A percentile compares a stretch with the other conserved stretches of the same genome.
Conservation (phyloP, 139 green algal genomes). For the Eudorina sp. region DNA sequence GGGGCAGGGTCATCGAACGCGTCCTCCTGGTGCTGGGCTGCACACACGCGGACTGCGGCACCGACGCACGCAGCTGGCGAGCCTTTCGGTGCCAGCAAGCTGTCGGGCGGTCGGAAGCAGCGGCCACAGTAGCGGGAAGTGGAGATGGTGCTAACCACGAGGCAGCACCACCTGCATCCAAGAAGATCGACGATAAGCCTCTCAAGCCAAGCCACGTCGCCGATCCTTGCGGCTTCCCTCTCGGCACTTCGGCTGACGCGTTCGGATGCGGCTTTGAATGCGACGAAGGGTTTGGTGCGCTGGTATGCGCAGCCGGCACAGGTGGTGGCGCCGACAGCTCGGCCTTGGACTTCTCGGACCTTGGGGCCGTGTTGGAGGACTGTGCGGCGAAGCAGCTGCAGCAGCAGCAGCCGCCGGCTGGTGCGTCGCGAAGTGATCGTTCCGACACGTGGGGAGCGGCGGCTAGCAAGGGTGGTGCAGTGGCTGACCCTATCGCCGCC, state of each 20-base stretch:
- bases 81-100: constrained; percentile 61
- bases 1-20: constrained; percentile 14
- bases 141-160: too few relatives aligned
- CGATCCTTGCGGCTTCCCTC: too few relatives aligned
- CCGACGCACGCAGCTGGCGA: constrained; percentile 59
- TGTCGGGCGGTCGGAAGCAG: neutral
- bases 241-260: constrained; percentile 37
- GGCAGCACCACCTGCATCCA: too few relatives aligned
- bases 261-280: constrained; percentile 13
- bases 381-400: neutral
- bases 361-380: constrained; percentile 65
- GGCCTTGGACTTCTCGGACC: constrained; percentile 59
- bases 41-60: constrained; percentile 58
- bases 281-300: neutral
- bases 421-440: neutral
- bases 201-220: too few relatives aligned
- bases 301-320: neutral
- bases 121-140: too few relatives aligned
- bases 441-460: too few relatives aligned
- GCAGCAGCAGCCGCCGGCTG: neutral
- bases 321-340: neutral
- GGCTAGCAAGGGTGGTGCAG: neutral
- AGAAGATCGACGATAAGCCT: too few relatives aligned
- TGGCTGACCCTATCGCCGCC: neutral
- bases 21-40: constrained; percentile 68